Base-by-base conservation (phyloP, 116 monocot genomes). In the Zostera marina region DNA sequence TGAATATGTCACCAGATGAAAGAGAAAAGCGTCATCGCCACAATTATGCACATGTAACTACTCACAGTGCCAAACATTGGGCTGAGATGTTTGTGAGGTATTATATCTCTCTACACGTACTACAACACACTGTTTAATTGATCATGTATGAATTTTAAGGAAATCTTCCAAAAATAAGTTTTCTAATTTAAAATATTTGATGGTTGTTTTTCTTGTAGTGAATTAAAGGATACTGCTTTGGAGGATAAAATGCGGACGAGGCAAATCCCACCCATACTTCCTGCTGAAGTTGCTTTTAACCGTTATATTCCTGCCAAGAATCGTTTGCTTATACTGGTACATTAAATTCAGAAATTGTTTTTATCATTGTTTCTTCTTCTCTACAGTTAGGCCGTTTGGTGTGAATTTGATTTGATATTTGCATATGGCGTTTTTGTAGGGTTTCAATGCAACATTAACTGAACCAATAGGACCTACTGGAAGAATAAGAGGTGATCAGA, bases 41-140 rank as follows among this genome's bases (percentile, higher is more conserved):
- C 68, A 94, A 94, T 47, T 94, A 81, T 74, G 93, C 88, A 45
- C 93, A 94, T 88, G 93, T 94, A 24, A 94, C 84, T 14, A 81
- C 88, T 32, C 93, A 94, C 64, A 88, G 84, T 53, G 93, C 93
- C 25, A 88, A 94, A 74, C 88, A 94, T 73, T 94, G 93, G 93
- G 93, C 93, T 38, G 88, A 94, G 73, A 94, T 88, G 59, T 94
- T 94, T 74, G 87, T 94, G 58, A 81, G 93, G 92, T 84, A 66
- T n/a, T 22, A n/a, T 22, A 65, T 22, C 32, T 22, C 22, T 55
- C 20, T 53, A 43, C 5, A 32, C 19, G n/a, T n/a, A n/a, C n/a
- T n/a, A n/a, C n/a, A n/a, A n/a, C n/a, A n/a, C n/a, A n/a, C n/a
- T n/a, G n/a, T n/a, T n/a, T n/a, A n/a, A n/a, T n/a, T n/a, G n/a